Evolutionary conservation across 2,329 filamentous ascomycete genomes (phyloP).

Genomic region (Whalleya microplaca): DNA sequence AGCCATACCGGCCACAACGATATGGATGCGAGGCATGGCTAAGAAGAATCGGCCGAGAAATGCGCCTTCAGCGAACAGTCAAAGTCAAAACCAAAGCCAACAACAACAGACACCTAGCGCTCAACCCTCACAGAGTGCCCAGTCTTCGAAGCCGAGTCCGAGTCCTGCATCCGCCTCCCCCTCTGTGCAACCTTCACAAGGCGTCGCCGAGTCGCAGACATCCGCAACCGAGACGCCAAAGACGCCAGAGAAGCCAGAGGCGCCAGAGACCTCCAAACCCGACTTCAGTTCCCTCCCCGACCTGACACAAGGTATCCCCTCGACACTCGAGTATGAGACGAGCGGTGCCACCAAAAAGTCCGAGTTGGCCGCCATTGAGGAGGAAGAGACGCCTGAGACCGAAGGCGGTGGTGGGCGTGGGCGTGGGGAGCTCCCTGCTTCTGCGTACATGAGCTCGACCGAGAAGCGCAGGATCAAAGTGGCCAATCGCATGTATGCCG

Average conservation of each 20-base stretch:
- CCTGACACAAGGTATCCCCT: slow-evolving; percentile 91
- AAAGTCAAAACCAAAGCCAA: slow-evolving; percentile 15
- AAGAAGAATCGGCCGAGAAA: slow-evolving; percentile 42
- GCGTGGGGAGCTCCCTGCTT: slow-evolving; percentile 71
- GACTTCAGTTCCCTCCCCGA: slow-evolving; percentile 74
- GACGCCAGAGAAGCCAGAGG: slow-evolving; percentile 34
- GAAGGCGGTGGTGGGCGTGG: slow-evolving; percentile 53
- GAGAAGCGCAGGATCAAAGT: slow-evolving; percentile 79
- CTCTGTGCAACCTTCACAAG: slow-evolving; percentile 16
- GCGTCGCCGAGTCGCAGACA: slow-evolving; percentile 7
- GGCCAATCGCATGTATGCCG: slow-evolving; percentile 73
- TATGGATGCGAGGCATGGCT: slow-evolving; percentile 51
- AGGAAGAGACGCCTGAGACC: slow-evolving; percentile 41
- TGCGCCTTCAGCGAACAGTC: too few relatives aligned
- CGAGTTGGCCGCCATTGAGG: slow-evolving; percentile 42
- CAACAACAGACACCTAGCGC: slow-evolving; percentile 17
- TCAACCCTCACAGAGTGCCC: slow-evolving; percentile 2
- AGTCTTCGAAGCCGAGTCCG: not conserved
- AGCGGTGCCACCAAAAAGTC: slow-evolving; percentile 46
- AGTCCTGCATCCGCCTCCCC: slow-evolving; percentile 13
- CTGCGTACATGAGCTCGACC: slow-evolving; percentile 86
- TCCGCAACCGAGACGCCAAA: slow-evolving; percentile 9
- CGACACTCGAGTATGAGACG: slow-evolving; percentile 81
- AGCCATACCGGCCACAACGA: slow-evolving; percentile 36
- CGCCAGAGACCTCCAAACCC: slow-evolving; percentile 49